These are phyloP conservation scores for Neltuma alba DNA, from an alignment of 306 rosid species.

Conservation along the genomic window DNA sequence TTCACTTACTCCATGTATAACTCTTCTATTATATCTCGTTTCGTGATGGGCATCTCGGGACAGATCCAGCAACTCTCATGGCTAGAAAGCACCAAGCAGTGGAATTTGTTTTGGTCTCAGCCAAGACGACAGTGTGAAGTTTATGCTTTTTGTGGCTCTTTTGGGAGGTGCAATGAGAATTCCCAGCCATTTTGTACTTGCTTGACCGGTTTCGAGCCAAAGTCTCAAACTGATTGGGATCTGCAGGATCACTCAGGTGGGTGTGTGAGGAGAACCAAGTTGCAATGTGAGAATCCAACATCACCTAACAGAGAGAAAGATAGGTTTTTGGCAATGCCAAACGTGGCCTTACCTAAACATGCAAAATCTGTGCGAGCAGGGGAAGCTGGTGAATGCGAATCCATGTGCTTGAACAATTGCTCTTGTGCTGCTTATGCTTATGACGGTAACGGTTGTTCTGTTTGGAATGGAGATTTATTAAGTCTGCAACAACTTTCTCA, in stretches of 20 bases:
- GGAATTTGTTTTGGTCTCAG: slow-evolving; percentile 51
- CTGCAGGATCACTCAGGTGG: slow-evolving; percentile 50
- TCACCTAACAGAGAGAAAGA: slow-evolving; percentile 38
- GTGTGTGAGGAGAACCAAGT: slow-evolving; percentile 37
- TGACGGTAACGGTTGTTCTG: slow-evolving; percentile 40
- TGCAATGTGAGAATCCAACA: slow-evolving; percentile 41
- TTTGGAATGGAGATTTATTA: slow-evolving; percentile 55
- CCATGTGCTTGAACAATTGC: slow-evolving; percentile 51
- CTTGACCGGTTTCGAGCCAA: slow-evolving; percentile 49
- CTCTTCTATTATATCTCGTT: slow-evolving; percentile 6
- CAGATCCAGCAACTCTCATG: slow-evolving; percentile 36
- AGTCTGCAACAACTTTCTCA: slow-evolving; percentile 53
- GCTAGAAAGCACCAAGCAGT: background rate
- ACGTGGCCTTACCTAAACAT: slow-evolving; percentile 45
- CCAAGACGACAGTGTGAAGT: slow-evolving; percentile 50
- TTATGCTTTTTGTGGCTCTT: slow-evolving; percentile 56
- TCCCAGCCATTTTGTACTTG: slow-evolving; percentile 42
- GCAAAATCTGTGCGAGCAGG: slow-evolving; percentile 30
- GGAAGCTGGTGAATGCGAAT: slow-evolving; percentile 47
- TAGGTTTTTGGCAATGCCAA: slow-evolving; percentile 38
- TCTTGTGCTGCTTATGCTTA: slow-evolving; percentile 68
- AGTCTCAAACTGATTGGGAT: slow-evolving; percentile 41
- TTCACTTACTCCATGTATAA: slow-evolving; percentile 39
- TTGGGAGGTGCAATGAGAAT: slow-evolving; percentile 42
- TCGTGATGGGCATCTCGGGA: slow-evolving; percentile 47